These are phyloP conservation scores for Paragyromitra xinjiangensis DNA, from an alignment of 495 filamentous ascomycete species.

Conservation along the genomic window DNA sequence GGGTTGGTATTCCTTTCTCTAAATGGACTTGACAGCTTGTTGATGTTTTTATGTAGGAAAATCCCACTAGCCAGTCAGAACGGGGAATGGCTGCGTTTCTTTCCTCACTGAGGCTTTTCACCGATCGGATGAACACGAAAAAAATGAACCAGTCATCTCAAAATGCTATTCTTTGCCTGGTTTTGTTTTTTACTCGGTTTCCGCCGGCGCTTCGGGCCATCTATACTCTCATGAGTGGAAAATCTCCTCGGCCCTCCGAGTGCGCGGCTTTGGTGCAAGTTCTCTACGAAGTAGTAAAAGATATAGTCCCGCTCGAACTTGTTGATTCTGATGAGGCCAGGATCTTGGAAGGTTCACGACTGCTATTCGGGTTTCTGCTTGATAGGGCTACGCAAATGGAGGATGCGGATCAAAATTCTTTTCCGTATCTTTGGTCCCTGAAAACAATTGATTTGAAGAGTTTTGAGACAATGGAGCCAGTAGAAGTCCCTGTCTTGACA, in stretches of 20 bases:
- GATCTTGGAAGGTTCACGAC: conserved; percentile 56
- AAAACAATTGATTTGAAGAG: conserved; percentile 55
- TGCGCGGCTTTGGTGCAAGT: conserved; percentile 53
- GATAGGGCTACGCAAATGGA: conserved; percentile 57
- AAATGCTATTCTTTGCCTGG: conserved; percentile 56
- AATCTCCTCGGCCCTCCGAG: conserved; percentile 48
- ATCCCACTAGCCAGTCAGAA: conserved; percentile 48
- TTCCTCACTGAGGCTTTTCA: conserved; percentile 56
- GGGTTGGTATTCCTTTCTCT: conserved; percentile 14
- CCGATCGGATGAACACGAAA: conserved; percentile 41
- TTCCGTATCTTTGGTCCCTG: conserved; percentile 50
- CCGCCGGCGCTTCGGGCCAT: conserved; percentile 57
- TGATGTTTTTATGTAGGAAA: conserved; percentile 15
- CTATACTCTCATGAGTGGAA: conserved; percentile 54
- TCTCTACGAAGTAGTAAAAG: conserved; percentile 54
- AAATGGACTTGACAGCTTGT: not conserved
- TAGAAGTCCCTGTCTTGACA: conserved; percentile 51
- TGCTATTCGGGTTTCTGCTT: conserved; percentile 57
- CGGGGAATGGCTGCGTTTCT: conserved; percentile 58
- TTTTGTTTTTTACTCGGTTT: conserved; percentile 53
- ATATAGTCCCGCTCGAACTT: conserved; percentile 51
- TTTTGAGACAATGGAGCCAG: conserved; percentile 54
- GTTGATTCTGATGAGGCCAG: conserved; percentile 45
- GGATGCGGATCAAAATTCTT: conserved; percentile 24
- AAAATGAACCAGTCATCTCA: conserved; percentile 51